Evolutionary conservation across 306 rosid genomes (phyloP).

Genomic region (Pyrus betulifolia): DNA sequence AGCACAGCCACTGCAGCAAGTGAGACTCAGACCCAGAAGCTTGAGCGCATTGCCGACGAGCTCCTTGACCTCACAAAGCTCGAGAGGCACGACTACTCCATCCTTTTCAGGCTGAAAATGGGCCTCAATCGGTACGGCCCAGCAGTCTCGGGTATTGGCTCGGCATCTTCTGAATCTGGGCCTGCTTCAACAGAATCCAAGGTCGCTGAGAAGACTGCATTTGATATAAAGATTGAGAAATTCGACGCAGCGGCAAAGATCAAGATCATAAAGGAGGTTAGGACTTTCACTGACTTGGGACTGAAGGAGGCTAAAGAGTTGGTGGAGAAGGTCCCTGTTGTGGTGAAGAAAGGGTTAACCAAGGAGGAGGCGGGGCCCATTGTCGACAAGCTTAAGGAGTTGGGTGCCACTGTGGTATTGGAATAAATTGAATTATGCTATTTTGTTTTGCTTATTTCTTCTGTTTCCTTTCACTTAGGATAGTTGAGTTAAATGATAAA

Average conservation of each 20-base stretch:
- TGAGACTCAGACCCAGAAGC: conserved; percentile 26
- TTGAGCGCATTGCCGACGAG: conserved; percentile 38
- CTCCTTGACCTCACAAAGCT: conserved; percentile 33
- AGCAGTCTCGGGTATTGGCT: conserved; percentile 18
- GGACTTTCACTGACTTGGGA: conserved; percentile 34
- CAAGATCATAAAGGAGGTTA: conserved; percentile 46
- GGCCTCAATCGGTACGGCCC: conserved; percentile 42
- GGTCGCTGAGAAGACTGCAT: conserved; percentile 32
- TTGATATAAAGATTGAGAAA: conserved; percentile 42
- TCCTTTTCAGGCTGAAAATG: conserved; percentile 39
- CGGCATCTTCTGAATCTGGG: conserved; percentile 22
- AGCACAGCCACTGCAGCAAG: conserved; percentile 15
- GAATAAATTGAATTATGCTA: background rate
- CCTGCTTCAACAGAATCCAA: conserved; percentile 19
- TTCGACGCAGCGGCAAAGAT: conserved; percentile 40
- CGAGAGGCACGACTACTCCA: conserved; percentile 33
- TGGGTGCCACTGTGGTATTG: conserved; percentile 10
- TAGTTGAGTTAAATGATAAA: background rate
- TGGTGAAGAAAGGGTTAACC: conserved; percentile 38
- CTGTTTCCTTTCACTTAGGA: background rate
- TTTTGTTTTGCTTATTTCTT: background rate
- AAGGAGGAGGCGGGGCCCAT: conserved; percentile 35
- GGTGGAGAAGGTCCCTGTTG: conserved; percentile 40
- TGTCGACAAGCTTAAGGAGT: conserved; percentile 36
- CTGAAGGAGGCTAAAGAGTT: conserved; percentile 45